Percentiles rank a stretch among this genome's conserved stretches.
Conservation (phyloP, 768 basidiomycete genomes). For the Termitomyces sp. region DNA sequence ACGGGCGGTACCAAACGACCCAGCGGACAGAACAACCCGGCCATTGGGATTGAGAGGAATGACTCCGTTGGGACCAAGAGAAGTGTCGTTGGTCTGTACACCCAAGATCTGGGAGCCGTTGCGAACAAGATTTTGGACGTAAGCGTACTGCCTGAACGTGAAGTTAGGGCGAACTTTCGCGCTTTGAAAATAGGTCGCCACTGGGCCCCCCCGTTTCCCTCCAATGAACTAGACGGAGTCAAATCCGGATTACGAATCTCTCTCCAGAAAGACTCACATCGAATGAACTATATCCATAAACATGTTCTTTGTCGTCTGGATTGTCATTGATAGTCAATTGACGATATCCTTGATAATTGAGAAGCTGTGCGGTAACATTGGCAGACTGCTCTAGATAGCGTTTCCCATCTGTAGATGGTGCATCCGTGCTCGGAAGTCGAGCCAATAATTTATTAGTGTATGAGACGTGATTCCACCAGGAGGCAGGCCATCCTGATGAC, state of each 20-base stretch:
- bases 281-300: conserved; percentile 48
- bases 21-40: conserved; percentile 57
- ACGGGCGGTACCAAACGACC: conserved; percentile 50
- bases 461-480: conserved; percentile 47
- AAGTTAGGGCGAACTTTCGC: conserved; percentile 49
- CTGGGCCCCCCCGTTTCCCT: conserved; percentile 49
- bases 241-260: neutral
- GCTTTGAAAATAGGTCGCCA: conserved; percentile 57
- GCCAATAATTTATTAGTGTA: conserved; percentile 44
- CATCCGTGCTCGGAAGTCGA: conserved; percentile 52
- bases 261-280: conserved; percentile 21
- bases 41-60: conserved; percentile 48
- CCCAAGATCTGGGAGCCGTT: conserved; percentile 52
- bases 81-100: conserved; percentile 56
- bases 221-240: conserved; percentile 27
- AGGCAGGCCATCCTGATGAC: conserved; percentile 45
- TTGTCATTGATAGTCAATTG: conserved; percentile 51
- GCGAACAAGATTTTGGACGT: conserved; percentile 49
- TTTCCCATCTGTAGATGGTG: conserved; percentile 54
- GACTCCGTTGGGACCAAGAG: conserved; percentile 50
- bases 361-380: conserved; percentile 36
- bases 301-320: conserved; percentile 53
- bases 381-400: conserved; percentile 50
- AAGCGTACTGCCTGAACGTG: conserved; percentile 40
- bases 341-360: conserved; percentile 43